These are phyloP conservation scores for Crucibulum cyathiforme DNA, from an alignment of 1,284 basidiomycete species.

Conservation along the genomic window DNA sequence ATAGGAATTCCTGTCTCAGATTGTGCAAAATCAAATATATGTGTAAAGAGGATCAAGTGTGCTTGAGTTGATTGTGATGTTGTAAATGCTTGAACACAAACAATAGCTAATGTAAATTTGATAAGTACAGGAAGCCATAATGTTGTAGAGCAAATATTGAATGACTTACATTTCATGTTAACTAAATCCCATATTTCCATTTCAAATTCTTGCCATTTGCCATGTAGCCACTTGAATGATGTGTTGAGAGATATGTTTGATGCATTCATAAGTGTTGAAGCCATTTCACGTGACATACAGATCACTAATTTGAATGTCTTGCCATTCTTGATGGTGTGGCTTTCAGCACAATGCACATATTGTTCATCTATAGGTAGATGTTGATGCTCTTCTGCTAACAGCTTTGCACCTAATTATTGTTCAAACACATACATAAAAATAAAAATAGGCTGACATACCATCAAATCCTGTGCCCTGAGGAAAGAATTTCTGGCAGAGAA, in stretches of 20 bases:
- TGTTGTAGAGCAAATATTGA: neutral
- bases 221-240: constrained; percentile 25
- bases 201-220: constrained; percentile 31
- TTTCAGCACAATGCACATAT: neutral
- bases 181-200: constrained; percentile 28
- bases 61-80: constrained; percentile 28
- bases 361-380: neutral
- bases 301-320: constrained; percentile 10
- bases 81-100: constrained; percentile 24
- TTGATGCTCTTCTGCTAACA: neutral
- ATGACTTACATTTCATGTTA: constrained; percentile 20
- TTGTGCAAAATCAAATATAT: constrained; percentile 21
- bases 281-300: constrained; percentile 27
- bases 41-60: constrained; percentile 22
- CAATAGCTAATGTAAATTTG: constrained; percentile 14
- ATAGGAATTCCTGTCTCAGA: constrained; percentile 19
- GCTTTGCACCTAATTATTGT: neutral
- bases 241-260: constrained; percentile 26
- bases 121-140: neutral
- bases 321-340: neutral
- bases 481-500: constrained; percentile 12
- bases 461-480: constrained; percentile 27
- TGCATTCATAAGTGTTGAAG: constrained; percentile 13
- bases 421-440: neutral
- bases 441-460: constrained; percentile 9